These are phyloP conservation scores for Prunus mira DNA, from an alignment of 306 rosid genomes.

Conservation along the genomic window DNA sequence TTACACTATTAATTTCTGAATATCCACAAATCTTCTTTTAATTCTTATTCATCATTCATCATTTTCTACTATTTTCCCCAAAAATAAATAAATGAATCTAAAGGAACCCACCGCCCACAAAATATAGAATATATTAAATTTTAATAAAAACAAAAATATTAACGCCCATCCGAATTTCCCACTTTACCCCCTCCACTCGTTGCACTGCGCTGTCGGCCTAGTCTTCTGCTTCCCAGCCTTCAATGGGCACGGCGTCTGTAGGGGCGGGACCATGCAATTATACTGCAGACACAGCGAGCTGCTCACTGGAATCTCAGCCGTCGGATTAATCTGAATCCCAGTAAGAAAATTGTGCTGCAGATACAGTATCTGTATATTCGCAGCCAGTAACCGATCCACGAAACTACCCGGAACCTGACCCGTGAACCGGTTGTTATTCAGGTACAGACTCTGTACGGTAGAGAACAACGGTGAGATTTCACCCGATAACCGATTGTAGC, in stretches of 20 bases:
- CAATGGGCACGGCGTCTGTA: conserved; percentile 80
- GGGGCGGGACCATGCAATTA: conserved; percentile 95
- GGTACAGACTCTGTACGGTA: conserved; percentile 75
- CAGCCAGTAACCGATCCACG: conserved; percentile 64
- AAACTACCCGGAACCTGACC: conserved; percentile 78
- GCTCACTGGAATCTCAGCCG: conserved; percentile 93
- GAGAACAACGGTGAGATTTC: conserved; percentile 67
- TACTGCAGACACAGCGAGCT: conserved; percentile 89
- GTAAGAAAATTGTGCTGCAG: conserved; percentile 89
- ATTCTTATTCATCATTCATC: conserved; percentile 32
- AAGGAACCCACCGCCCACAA: conserved; percentile 5
- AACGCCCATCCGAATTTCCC: conserved; percentile 12
- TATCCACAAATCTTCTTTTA: conserved; percentile 49
- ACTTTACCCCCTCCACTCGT: conserved; percentile 56
- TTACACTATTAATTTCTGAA: conserved; percentile 9
- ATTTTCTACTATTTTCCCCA: conserved; percentile 17
- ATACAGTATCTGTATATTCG: conserved; percentile 70
- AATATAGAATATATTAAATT: neutral
- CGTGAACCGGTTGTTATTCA: conserved; percentile 82
- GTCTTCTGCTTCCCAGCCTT: conserved; percentile 73
- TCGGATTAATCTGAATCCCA: conserved; percentile 86
- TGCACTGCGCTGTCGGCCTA: conserved; percentile 77
- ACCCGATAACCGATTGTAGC: conserved; percentile 72
- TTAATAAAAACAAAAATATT: neutral
- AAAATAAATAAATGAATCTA: conserved; percentile 40